Evolutionary conservation across 2,329 filamentous ascomycete genomes (phyloP).

Genomic region (Sporothrix dimorphospora): DNA sequence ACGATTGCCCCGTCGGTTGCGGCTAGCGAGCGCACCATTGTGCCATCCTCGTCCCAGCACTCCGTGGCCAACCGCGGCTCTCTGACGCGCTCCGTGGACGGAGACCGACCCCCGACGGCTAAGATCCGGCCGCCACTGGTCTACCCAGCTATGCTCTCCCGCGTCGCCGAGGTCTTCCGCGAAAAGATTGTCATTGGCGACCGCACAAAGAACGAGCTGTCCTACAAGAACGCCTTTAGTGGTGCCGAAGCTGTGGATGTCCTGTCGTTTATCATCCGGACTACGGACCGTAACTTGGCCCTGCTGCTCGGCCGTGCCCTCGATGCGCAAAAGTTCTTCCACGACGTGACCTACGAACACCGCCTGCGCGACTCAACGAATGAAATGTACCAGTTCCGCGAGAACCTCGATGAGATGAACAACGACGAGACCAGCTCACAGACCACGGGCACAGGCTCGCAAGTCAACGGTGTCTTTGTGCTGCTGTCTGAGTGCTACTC

Average conservation of each 20-base stretch:
- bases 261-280: conserved; percentile 95
- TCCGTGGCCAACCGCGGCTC: conserved; percentile 59
- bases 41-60: conserved; percentile 33
- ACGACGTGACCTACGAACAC: conserved; percentile 98
- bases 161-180: conserved; percentile 88
- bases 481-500: conserved; percentile 97
- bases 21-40: conserved; percentile 54
- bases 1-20: conserved; percentile 71
- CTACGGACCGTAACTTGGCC: conserved; percentile 91
- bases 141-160: conserved; percentile 91
- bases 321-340: conserved; percentile 98
- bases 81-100: conserved; percentile 55
- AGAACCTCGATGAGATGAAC: conserved; percentile 88
- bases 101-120: conserved; percentile 60
- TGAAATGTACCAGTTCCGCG: conserved; percentile 96
- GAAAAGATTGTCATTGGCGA: conserved; percentile 85
- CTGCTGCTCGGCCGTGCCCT: conserved; percentile 86
- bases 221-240: conserved; percentile 96
- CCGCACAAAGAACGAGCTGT: conserved; percentile 92
- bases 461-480: conserved; percentile 94
- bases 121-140: conserved; percentile 79
- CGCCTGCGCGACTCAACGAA: conserved; percentile 88
- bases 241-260: conserved; percentile 95
- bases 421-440: conserved; percentile 64
- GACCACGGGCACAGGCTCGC: conserved; percentile 17